Evolutionary conservation across 306 rosid species (phyloP).

Genomic region (Vigna trinervia): DNA sequence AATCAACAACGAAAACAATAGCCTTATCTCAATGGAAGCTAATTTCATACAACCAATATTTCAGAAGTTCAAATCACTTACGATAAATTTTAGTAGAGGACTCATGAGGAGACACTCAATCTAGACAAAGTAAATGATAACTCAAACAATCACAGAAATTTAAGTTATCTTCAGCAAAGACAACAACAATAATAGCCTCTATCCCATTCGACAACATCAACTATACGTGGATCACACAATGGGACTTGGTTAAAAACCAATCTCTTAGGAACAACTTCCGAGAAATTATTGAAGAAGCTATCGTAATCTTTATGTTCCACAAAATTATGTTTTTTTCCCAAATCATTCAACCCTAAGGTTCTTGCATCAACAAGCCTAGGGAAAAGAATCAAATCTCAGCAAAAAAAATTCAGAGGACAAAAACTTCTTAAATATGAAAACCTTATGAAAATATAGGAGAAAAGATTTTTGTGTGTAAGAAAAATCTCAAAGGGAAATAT

Average conservation of each 20-base stretch:
- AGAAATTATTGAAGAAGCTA: neutral
- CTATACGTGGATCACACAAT: neutral
- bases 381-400: slow-evolving; percentile 32
- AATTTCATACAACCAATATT: slow-evolving; percentile 21
- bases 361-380: slow-evolving; percentile 40
- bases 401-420: slow-evolving; percentile 22
- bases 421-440: slow-evolving; percentile 11
- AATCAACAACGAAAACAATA: neutral
- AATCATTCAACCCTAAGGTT: slow-evolving; percentile 18
- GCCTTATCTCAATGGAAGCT: neutral
- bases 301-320: slow-evolving; percentile 12
- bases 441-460: neutral
- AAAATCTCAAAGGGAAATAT: neutral
- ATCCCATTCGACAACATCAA: neutral
- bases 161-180: neutral
- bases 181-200: neutral
- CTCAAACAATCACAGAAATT: slow-evolving; percentile 23
- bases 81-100: slow-evolving; percentile 22
- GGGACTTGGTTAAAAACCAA: neutral
- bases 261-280: neutral
- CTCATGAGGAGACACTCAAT: slow-evolving; percentile 3
- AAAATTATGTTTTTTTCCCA: slow-evolving; percentile 25
- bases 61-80: slow-evolving; percentile 29
- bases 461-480: neutral
- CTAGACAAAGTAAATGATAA: slow-evolving; percentile 17